A percentile compares a stretch with the other conserved stretches of the same genome.
Conservation (phyloP, 1,284 basidiomycete species). For the Melampsora larici-populina region DNA sequence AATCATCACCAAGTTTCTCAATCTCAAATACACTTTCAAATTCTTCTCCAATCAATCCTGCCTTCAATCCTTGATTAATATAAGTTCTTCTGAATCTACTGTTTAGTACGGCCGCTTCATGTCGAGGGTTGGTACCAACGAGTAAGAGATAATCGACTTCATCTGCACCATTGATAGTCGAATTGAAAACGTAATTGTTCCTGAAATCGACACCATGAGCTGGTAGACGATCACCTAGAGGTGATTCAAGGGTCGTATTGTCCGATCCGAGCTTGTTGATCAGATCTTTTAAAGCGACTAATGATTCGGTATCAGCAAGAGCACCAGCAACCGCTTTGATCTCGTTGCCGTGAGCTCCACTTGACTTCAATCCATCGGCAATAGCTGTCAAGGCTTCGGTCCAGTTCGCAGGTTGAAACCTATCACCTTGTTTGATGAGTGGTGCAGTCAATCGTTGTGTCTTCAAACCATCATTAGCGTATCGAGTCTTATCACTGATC, state of each 20-base stretch:
- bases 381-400: slow-evolving; percentile 81
- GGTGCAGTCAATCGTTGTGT: slow-evolving; percentile 94
- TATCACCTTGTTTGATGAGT: slow-evolving; percentile 82
- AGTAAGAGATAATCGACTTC: slow-evolving; percentile 89
- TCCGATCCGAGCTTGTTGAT: slow-evolving; percentile 92
- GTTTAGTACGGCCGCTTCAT: slow-evolving; percentile 96
- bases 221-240: slow-evolving; percentile 61
- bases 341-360: slow-evolving; percentile 87
- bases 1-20: slow-evolving; percentile 78
- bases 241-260: slow-evolving; percentile 82
- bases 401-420: slow-evolving; percentile 89
- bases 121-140: slow-evolving; percentile 93
- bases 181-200: slow-evolving; percentile 95
- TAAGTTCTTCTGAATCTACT: slow-evolving; percentile 93
- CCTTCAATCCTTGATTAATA: slow-evolving; percentile 77
- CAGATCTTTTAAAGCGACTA: slow-evolving; percentile 91
- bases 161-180: slow-evolving; percentile 86
- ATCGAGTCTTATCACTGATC: slow-evolving; percentile 99
- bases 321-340: slow-evolving; percentile 93
- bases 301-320: slow-evolving; percentile 87
- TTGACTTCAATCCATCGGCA: slow-evolving; percentile 70
- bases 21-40: slow-evolving; percentile 91
- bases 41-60: slow-evolving; percentile 85
- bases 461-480: slow-evolving; percentile 89
- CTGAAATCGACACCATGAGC: slow-evolving; percentile 83